Base-by-base conservation (phyloP, 768 basidiomycete genomes). In the Tubosaeta sp. region DNA sequence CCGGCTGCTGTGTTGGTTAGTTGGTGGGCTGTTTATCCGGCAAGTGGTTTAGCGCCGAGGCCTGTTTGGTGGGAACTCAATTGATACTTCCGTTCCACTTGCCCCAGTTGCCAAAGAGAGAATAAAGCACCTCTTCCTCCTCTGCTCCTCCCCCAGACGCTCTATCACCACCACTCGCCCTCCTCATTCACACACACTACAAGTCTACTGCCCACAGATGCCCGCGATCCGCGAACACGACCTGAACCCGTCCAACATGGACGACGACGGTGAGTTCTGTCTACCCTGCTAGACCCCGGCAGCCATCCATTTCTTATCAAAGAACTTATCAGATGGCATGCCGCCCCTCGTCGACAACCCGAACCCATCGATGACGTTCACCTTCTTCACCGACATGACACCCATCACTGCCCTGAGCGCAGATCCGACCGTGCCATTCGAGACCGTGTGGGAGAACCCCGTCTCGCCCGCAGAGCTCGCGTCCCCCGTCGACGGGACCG, bases 351-450 rank as follows among this genome's bases (percentile, higher is more conserved):
- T 81, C 59, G 80, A 83, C 60, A 75, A 76, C 61, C 78, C 76
- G 53, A 71, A 69, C 58, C 71, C 76, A 53, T 69, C 73, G 27
- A 76, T 76, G 73, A 78, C 75, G 38, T 82, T 79, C 68, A 84
- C 82, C n/a, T 84, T 86, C 68, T 77, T 77, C 61, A 73, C 77
- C 24, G 78, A 81, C 60, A 80, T 81, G 73, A 76, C 77, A 5
- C 77, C 81, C 43, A 72, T 77, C 62, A 76, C 76, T 32, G 79
- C 74, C 69, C 66, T 69, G 54, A 69, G 64, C 24, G 57, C 61
- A 48, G 71, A 71, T 59, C 69, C 69, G 11, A 65, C 65, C 52
- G 51, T 55, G 36, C 60, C 62, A 44, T 66, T 69, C 64, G 65
- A 72, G 66, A 59, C 64, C 38, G 49, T 65, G 52, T 70, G 68